Conservation (phyloP, 768 basidiomycete genomes). For the Sistotremastrum suecicum region DNA sequence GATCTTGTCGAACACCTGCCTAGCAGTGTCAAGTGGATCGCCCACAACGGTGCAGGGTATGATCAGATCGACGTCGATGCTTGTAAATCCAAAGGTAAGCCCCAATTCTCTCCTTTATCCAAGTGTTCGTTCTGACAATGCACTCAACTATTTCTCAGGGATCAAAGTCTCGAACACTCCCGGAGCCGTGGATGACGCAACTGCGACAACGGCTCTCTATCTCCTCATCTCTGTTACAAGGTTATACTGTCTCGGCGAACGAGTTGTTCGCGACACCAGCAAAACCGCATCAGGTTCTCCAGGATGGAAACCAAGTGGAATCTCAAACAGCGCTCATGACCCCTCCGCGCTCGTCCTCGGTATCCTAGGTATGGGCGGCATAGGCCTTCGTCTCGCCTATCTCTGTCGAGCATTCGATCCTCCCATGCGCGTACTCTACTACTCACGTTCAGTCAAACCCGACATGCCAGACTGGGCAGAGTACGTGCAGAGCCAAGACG, state of each 20-base stretch:
- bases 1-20: slow-evolving; percentile 62
- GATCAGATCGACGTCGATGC: slow-evolving; percentile 73
- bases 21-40: slow-evolving; percentile 64
- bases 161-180: slow-evolving; percentile 82
- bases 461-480: slow-evolving; percentile 60
- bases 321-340: slow-evolving; percentile 40
- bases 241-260: slow-evolving; percentile 55
- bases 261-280: slow-evolving; percentile 14
- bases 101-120: not conserved
- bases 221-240: slow-evolving; percentile 67
- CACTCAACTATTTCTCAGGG: slow-evolving; percentile 23
- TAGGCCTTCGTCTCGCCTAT: slow-evolving; percentile 56
- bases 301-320: slow-evolving; percentile 42
- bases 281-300: slow-evolving; percentile 15
- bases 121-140: not conserved
- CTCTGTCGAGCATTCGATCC: slow-evolving; percentile 50
- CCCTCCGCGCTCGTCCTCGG: slow-evolving; percentile 55
- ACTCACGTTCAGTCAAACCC: slow-evolving; percentile 43
- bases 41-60: slow-evolving; percentile 88
- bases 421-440: slow-evolving; percentile 81
- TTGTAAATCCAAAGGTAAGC: slow-evolving; percentile 54
- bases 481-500: slow-evolving; percentile 54
- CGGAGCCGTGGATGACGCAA: slow-evolving; percentile 80
- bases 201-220: slow-evolving; percentile 78
- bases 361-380: slow-evolving; percentile 66